Base-by-base conservation (phyloP, 805 yeast genomes). In the Saccharomycopsis javanensis region DNA sequence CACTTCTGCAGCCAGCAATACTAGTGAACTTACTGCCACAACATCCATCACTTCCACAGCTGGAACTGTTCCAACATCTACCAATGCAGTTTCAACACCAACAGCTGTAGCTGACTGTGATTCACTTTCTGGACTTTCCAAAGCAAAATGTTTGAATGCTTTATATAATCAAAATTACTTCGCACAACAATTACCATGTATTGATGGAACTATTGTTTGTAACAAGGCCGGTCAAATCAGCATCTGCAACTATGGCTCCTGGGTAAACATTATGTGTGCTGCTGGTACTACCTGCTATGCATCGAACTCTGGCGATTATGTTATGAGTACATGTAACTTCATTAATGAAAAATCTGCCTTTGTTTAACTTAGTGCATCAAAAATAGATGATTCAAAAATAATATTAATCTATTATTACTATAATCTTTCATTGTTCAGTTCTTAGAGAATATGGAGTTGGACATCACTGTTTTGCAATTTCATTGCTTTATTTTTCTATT, bases 211-310 rank as follows among this genome's bases (percentile, higher is more conserved):
- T 15, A 62, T 75, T 15, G 75, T 83, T 3, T 83, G 88, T 67
- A 65, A 77, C 27, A 64, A 74, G 5, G 69, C 71, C 62, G 86
- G 85, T 35, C 57, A 70, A 18, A 74, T 77, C 62, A 82, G 86
- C 16, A 70, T 81, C 50, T 83, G 88, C 69, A 74, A 78, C 63
- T 72, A 70, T 64, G 82, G 83, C 42, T 57, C 67, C 25, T 84
- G 88, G 88, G 84, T 79, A 13, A 66, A 63, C 18, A 73, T 75
- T 64, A 73, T 68, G 42, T 83, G 89, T 71, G 79, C 85, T n/a
- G 70, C 77, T 2, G 85, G 85, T 51, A 82, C 88, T 2, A 72
- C 80, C 1, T 83, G 89, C 68, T 76, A 71, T 62, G 85, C 87
- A 25, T 78, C 71, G 63, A 72, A 68, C 33, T 64, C 66, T 37